Evolutionary conservation across 1,284 basidiomycete genomes (phyloP), one percentile per base, ranked within the genome.

Genomic region (Austroboletus niveus): DNA sequence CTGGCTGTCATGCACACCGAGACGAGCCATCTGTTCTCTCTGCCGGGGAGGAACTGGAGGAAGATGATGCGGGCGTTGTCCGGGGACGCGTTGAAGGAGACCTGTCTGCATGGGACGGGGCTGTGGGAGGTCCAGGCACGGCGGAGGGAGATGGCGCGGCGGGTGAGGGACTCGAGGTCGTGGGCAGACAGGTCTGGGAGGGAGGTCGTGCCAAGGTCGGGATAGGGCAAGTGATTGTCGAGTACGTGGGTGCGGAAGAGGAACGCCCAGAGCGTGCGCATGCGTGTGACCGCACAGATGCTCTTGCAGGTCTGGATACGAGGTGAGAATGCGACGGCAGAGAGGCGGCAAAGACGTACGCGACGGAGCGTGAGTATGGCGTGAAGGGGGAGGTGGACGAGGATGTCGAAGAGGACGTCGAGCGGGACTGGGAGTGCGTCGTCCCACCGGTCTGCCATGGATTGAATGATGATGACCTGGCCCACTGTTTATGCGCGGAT

Each of bases 211-310:
- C 55, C 46, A 12, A 76, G 60, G 12, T 70, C 58, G 2, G 79
- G 80, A 29, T 76, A 64, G 5, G 84, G 82, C 20, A 83, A 64
- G 51, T 72, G 67, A n/a, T 67, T 57, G 9, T 70, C 65, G 40
- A 76, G 56, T 38, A 81, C 66, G 48, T 76, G 69, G 27, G 53
- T 63, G 15, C 67, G 69, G 30, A 85, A 62, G 15, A 80, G 69
- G 14, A 68, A 53, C 15, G 71, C 63, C 84, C 84, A 86, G 31
- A 85, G 69, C 42, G 71, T 68, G 20, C 75, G 78, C 3, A 75
- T 61, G 22, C 69, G 72, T 0, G 81, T 80, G 17, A 77, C 59
- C 1, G 67, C 57, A 20, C 62, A 55, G 39, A 84, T 72, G 6
- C 58, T 55, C 53, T 66, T 78, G 60, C 70, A 83, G 7, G 78